A percentile compares a stretch with the other conserved stretches of the same genome.
Conservation (phyloP, 768 basidiomycete genomes). For the Mycena olivaceomarginata region DNA sequence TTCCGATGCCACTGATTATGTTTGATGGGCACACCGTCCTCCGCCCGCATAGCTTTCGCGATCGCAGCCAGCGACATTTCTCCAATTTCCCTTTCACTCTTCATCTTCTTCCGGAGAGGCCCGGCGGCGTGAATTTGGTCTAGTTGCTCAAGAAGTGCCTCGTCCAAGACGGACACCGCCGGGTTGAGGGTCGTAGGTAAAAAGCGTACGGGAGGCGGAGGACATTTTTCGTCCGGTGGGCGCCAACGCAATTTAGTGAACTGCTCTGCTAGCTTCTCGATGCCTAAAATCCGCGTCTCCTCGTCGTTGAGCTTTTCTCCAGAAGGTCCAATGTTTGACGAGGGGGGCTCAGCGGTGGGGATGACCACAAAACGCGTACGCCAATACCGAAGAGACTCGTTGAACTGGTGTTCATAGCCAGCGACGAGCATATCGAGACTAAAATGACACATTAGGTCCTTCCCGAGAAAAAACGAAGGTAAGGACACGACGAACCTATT, state of each 20-base stretch:
- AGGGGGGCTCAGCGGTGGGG: constrained; percentile 85
- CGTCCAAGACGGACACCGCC: constrained; percentile 86
- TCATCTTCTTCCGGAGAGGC: constrained; percentile 87
- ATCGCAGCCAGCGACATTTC: constrained; percentile 80
- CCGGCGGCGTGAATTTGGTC: constrained; percentile 87
- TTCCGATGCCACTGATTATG: constrained; percentile 88
- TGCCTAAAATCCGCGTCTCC: constrained; percentile 91
- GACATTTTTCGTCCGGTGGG: constrained; percentile 72
- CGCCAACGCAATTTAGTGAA: constrained; percentile 92
- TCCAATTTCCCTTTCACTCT: constrained; percentile 83
- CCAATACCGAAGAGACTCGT: constrained; percentile 93
- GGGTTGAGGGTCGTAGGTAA: constrained; percentile 92
- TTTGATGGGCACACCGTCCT: constrained; percentile 89
- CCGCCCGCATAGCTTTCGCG: constrained; percentile 91
- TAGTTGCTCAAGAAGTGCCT: constrained; percentile 84
- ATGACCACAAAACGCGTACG: constrained; percentile 95
- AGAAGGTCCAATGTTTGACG: constrained; percentile 70
- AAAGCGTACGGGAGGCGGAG: constrained; percentile 80
- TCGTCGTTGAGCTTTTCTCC: constrained; percentile 90
- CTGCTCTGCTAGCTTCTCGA: constrained; percentile 92
- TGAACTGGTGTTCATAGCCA: constrained; percentile 87
- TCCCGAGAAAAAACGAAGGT: not conserved
- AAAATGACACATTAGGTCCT: constrained; percentile 1
- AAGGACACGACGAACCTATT: constrained; percentile 73
- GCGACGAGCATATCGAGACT: constrained; percentile 92